These are phyloP conservation scores for Torulaspora delbrueckii DNA, from an alignment of 805 yeast genomes.

Conservation along the genomic window DNA sequence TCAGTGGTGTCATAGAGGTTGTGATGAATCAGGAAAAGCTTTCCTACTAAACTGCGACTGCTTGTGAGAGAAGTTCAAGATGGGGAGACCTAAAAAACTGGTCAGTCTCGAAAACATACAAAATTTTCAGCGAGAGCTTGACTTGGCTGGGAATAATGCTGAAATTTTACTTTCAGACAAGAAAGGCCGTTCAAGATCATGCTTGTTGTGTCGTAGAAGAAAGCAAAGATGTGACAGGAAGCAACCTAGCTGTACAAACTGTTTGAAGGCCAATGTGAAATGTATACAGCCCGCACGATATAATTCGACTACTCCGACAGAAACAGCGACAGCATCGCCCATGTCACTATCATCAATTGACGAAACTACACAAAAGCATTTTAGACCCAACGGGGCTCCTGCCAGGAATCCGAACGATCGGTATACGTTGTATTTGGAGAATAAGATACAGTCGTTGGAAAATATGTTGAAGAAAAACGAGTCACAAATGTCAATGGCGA, in stretches of 20 bases:
- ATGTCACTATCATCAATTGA: slow-evolving; percentile 3
- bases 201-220: slow-evolving; percentile 51
- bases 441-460: slow-evolving; percentile 49
- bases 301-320: slow-evolving; percentile 20
- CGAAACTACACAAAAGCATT: slow-evolving; percentile 1
- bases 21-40: slow-evolving; percentile 1
- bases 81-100: slow-evolving; percentile 37
- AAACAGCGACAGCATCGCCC: background rate
- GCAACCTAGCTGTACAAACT: slow-evolving; percentile 59
- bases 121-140: slow-evolving; percentile 33
- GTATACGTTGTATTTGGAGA: slow-evolving; percentile 53
- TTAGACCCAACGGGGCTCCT: background rate
- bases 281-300: slow-evolving; percentile 64
- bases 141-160: slow-evolving; percentile 33
- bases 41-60: background rate
- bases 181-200: slow-evolving; percentile 54
- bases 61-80: slow-evolving; percentile 4
- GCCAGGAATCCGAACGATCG: slow-evolving; percentile 42
- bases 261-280: slow-evolving; percentile 56
- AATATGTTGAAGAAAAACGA: slow-evolving; percentile 31
- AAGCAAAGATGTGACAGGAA: slow-evolving; percentile 65
- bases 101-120: slow-evolving; percentile 35
- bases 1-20: background rate
- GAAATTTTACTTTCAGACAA: slow-evolving; percentile 38
- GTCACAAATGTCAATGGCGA: background rate